Percentiles rank a stretch among this genome's conserved stretches.
phyloP scores from a whole-genome alignment of 2,329 filamentous ascomycete species.

The Neofusicoccum sp. region DNA sequence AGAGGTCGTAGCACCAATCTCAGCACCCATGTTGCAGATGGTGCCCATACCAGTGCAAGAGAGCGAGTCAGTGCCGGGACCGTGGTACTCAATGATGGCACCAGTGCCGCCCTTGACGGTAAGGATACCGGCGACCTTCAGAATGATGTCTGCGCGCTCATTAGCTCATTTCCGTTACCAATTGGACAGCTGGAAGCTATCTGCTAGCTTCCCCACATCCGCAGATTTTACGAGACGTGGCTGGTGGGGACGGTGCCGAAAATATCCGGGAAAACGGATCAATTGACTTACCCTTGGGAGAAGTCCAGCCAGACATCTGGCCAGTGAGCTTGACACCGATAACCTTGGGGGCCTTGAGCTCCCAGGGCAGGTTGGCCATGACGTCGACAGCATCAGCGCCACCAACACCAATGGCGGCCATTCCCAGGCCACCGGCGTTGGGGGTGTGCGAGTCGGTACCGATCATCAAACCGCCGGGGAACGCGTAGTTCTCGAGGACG shows the following conservation, averaged over 20 bases:
- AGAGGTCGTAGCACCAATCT: slow-evolving; percentile 83
- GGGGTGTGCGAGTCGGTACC: slow-evolving; percentile 98
- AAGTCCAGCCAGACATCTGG: slow-evolving; percentile 83
- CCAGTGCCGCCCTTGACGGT: slow-evolving; percentile 98
- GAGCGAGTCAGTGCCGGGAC: slow-evolving; percentile 72
- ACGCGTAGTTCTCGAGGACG: slow-evolving; percentile 97
- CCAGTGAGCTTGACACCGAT: slow-evolving; percentile 97
- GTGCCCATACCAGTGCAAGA: slow-evolving; percentile 88
- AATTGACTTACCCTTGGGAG: slow-evolving; percentile 75
- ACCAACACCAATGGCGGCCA: slow-evolving; percentile 93
- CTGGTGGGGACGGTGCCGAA: slow-evolving; percentile 5
- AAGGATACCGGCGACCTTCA: slow-evolving; percentile 94
- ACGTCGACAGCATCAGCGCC: slow-evolving; percentile 98
- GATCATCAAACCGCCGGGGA: slow-evolving; percentile 96
- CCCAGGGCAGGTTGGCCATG: slow-evolving; percentile 96
- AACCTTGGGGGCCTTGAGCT: slow-evolving; percentile 95
- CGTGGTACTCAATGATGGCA: slow-evolving; percentile 78
- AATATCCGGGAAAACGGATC: slow-evolving; percentile 21
- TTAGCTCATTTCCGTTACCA: neutral
- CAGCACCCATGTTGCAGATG: slow-evolving; percentile 65
- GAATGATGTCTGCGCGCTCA: slow-evolving; percentile 73
- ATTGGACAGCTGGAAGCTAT: neutral
- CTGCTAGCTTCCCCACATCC: neutral
- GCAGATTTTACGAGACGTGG: slow-evolving; percentile 1
- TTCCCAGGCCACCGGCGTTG: slow-evolving; percentile 94